Conservation (phyloP, 164 flowering plant genomes). For the Litsea cubeba region DNA sequence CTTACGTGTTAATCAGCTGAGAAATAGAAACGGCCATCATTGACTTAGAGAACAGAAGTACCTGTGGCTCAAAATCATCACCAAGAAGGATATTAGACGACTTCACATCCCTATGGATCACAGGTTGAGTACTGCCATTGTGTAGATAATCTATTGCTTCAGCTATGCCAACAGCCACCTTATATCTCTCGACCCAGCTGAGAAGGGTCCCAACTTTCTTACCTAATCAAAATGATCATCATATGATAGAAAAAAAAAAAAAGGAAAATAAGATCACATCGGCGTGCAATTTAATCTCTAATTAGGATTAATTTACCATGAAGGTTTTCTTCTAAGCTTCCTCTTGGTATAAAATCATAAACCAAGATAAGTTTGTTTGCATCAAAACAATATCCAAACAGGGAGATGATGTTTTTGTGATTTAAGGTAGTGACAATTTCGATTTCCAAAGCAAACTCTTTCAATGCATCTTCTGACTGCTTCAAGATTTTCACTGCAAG, state of each 20-base stretch:
- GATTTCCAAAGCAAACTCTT: slow-evolving; percentile 74
- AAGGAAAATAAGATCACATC: neutral
- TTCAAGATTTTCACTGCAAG: slow-evolving; percentile 86
- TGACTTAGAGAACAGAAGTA: neutral
- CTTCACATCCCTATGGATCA: slow-evolving; percentile 95
- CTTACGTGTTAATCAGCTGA: neutral
- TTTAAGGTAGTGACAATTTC: slow-evolving; percentile 69
- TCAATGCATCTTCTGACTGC: slow-evolving; percentile 55
- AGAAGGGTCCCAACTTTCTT: slow-evolving; percentile 39
- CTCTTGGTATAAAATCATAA: slow-evolving; percentile 72
- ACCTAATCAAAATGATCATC: slow-evolving; percentile 1
- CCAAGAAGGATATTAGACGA: slow-evolving; percentile 87
- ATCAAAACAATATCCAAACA: slow-evolving; percentile 83
- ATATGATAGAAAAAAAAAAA: neutral
- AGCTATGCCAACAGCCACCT: slow-evolving; percentile 88
- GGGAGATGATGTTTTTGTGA: slow-evolving; percentile 76
- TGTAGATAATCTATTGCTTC: slow-evolving; percentile 91
- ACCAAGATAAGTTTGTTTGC: slow-evolving; percentile 68
- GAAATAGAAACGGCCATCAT: neutral
- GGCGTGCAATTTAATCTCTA: neutral
- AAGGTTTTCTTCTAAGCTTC: slow-evolving; percentile 93
- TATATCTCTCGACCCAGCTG: slow-evolving; percentile 80
- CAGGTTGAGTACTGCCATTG: slow-evolving; percentile 41
- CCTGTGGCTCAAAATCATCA: slow-evolving; percentile 91
- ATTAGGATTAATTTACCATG: slow-evolving; percentile 44